Conservation (phyloP, 257 asterid genomes). For the Nyctanthes arbortristis region DNA sequence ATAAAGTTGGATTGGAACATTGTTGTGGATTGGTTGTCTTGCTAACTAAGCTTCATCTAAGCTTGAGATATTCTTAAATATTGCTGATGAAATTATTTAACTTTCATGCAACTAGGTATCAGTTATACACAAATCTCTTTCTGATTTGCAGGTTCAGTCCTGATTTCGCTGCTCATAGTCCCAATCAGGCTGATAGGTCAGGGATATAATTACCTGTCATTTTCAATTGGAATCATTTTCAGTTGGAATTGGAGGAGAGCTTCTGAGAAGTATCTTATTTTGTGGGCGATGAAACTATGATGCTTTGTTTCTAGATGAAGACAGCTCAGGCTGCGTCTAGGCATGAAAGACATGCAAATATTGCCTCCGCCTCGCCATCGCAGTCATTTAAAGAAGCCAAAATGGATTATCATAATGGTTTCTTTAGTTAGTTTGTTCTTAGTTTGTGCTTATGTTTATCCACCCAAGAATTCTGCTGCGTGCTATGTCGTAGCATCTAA, state of each 20-base stretch:
- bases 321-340: constrained; percentile 77
- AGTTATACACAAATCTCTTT: constrained; percentile 2
- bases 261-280: constrained; percentile 11
- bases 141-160: constrained; percentile 22
- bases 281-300: constrained; percentile 32
- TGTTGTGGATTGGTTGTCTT: not conserved
- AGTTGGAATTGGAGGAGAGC: constrained; percentile 10
- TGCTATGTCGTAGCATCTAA: constrained; percentile 80
- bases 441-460: constrained; percentile 85
- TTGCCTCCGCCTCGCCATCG: constrained; percentile 85
- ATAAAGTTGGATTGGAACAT: constrained; percentile 1
- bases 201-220: not conserved
- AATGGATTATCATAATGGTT: constrained; percentile 87
- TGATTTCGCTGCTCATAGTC: constrained; percentile 14
- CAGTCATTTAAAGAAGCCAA: constrained; percentile 80
- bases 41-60: constrained; percentile 5
- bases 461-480: constrained; percentile 79
- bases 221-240: too few species aligned
- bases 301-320: constrained; percentile 76
- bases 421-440: constrained; percentile 86
- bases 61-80: constrained; percentile 3
- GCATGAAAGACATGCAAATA: constrained; percentile 82
- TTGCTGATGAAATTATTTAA: constrained; percentile 9
- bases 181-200: constrained; percentile 6
- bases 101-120: constrained; percentile 6